Percentiles rank a stretch among this genome's conserved stretches.
Conservation (phyloP, 2,329 filamentous ascomycete genomes). For the Aspergillus flavus region DNA sequence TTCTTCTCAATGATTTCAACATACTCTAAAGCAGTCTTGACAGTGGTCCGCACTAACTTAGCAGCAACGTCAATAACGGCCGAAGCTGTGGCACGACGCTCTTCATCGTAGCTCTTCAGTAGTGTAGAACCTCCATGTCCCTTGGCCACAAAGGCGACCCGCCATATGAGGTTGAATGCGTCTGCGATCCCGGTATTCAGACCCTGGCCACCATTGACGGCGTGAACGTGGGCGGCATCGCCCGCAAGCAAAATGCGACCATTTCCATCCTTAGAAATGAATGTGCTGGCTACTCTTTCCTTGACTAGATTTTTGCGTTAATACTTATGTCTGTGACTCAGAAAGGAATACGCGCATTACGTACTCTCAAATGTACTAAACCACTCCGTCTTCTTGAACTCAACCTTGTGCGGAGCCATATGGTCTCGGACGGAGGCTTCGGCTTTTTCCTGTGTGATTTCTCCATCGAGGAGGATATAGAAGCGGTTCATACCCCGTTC, state of each 20-base stretch:
- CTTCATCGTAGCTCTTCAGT: conserved; percentile 5
- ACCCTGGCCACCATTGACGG: conserved; percentile 9
- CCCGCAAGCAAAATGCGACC: conserved; percentile 4
- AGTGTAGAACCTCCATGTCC: background rate
- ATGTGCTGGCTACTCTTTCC: conserved; percentile 1
- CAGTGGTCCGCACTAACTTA: conserved; percentile 4
- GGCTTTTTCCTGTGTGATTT: conserved; percentile 3
- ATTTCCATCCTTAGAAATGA: conserved; percentile 8
- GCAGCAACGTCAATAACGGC: conserved; percentile 7
- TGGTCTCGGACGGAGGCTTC: conserved; percentile 5
- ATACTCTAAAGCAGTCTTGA: conserved; percentile 10
- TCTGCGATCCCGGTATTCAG: conserved; percentile 11
- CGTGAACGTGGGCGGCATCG: conserved; percentile 4
- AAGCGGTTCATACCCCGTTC: conserved; percentile 7
- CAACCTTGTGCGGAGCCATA: background rate
- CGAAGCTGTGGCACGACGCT: conserved; percentile 3
- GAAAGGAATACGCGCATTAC: background rate
- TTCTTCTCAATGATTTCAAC: conserved; percentile 8
- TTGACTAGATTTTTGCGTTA: background rate
- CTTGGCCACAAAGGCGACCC: background rate
- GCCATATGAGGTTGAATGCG: conserved; percentile 9
- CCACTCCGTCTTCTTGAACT: conserved; percentile 5
- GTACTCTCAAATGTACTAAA: conserved; percentile 9
- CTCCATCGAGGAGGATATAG: conserved; percentile 4
- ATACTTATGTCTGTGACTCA: background rate